Conservation (phyloP, 768 basidiomycete genomes). For the Lyophyllum decastes region DNA sequence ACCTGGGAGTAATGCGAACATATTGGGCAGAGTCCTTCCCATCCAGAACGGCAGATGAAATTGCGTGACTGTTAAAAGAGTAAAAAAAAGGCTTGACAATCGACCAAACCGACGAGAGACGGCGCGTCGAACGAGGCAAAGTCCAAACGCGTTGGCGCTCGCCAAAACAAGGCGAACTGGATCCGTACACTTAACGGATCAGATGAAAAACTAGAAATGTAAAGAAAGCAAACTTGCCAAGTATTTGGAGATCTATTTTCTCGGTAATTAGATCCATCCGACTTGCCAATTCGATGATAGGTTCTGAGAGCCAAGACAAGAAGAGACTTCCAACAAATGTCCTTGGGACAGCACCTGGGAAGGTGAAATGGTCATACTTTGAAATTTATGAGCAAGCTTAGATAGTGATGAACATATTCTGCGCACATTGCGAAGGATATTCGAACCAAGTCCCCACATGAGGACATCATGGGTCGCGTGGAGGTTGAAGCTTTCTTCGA, state of each 20-base stretch:
- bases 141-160: slow-evolving; percentile 57
- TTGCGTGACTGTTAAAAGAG: slow-evolving; percentile 74
- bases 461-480: slow-evolving; percentile 90
- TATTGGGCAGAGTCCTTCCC: slow-evolving; percentile 92
- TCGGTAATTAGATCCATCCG: slow-evolving; percentile 42
- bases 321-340: slow-evolving; percentile 81
- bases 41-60: slow-evolving; percentile 96
- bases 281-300: slow-evolving; percentile 45
- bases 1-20: slow-evolving; percentile 87
- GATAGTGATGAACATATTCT: slow-evolving; percentile 1
- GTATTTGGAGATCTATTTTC: slow-evolving; percentile 72
- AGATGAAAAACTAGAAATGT: neutral
- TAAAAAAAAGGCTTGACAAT: slow-evolving; percentile 56
- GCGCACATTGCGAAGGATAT: slow-evolving; percentile 51
- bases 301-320: slow-evolving; percentile 58
- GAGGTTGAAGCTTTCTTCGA: slow-evolving; percentile 96
- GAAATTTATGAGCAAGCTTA: slow-evolving; percentile 5
- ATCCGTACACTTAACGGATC: neutral
- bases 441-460: slow-evolving; percentile 61
- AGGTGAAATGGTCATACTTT: slow-evolving; percentile 85
- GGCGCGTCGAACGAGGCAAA: slow-evolving; percentile 66
- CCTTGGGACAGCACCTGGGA: slow-evolving; percentile 88
- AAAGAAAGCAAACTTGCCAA: slow-evolving; percentile 46
- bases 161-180: slow-evolving; percentile 79
- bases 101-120: slow-evolving; percentile 66